Evolutionary conservation across 225 moss, liverwort and hornwort species (phyloP).

Genomic region (Pseudoscleropodium purum): DNA sequence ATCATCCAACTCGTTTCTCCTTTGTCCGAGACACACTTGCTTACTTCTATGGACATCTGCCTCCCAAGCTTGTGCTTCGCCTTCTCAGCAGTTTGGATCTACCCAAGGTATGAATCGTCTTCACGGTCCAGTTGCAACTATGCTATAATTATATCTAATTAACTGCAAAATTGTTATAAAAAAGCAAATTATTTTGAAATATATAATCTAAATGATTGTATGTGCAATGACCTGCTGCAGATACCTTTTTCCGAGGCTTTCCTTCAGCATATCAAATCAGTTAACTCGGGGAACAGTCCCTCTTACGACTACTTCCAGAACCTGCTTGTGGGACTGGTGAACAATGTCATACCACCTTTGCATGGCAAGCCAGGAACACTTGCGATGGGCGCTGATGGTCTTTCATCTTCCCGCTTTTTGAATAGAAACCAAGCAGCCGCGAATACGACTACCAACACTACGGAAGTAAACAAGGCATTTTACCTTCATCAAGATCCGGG

Average conservation of each 20-base stretch:
- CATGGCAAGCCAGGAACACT: constrained; percentile 41
- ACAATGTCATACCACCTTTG: constrained; percentile 76
- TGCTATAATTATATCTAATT: background rate
- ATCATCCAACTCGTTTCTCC: constrained; percentile 81
- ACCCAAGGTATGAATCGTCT: constrained; percentile 42
- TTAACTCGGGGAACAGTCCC: constrained; percentile 64
- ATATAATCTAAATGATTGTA: background rate
- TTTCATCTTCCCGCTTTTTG: constrained; percentile 40
- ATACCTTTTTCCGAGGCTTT: constrained; percentile 90
- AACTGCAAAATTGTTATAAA: background rate
- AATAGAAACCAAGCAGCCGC: constrained; percentile 49
- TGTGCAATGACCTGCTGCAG: constrained; percentile 27
- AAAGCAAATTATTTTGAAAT: background rate
- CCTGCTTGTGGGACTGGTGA: constrained; percentile 71
- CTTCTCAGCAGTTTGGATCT: constrained; percentile 83
- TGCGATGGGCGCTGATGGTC: constrained; percentile 34
- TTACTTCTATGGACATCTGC: constrained; percentile 90
- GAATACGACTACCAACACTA: constrained; percentile 13
- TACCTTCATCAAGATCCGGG: constrained; percentile 93
- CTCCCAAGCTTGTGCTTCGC: constrained; percentile 76
- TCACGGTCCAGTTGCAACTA: background rate
- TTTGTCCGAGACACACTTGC: constrained; percentile 93
- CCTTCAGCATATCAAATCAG: constrained; percentile 64
- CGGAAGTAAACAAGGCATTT: constrained; percentile 71
- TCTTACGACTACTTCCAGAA: constrained; percentile 86